Evolutionary conservation across 768 basidiomycete genomes (phyloP).

Genomic region (Peribolospora baueri): DNA sequence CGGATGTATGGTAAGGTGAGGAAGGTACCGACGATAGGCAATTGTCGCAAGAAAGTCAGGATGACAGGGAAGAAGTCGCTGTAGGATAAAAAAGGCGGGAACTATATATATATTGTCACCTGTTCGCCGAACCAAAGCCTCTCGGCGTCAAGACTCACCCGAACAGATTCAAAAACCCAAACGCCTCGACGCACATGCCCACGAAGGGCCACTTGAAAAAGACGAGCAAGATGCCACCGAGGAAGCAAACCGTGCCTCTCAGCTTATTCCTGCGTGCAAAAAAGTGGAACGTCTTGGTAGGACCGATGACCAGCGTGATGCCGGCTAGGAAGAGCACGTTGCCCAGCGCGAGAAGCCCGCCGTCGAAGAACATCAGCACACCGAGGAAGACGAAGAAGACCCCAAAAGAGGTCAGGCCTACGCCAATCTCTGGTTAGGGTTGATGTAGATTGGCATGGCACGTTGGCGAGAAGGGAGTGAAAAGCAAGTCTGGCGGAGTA

Average conservation of each 20-base stretch:
- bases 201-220: constrained; percentile 88
- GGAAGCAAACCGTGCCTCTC: constrained; percentile 64
- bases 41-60: constrained; percentile 78
- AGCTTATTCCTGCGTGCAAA: constrained; percentile 89
- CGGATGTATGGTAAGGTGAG: constrained; percentile 70
- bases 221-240: constrained; percentile 73
- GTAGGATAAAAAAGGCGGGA: constrained; percentile 4
- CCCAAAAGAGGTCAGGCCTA: constrained; percentile 87
- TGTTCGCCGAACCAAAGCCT: neutral
- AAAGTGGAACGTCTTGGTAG: constrained; percentile 92
- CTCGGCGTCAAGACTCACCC: constrained; percentile 30
- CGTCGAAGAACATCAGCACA: constrained; percentile 88
- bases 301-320: constrained; percentile 86
- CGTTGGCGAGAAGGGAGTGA: neutral
- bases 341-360: constrained; percentile 80
- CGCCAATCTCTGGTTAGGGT: constrained; percentile 53
- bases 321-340: constrained; percentile 92
- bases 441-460: neutral
- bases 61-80: constrained; percentile 99
- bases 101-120: neutral
- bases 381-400: constrained; percentile 88
- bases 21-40: constrained; percentile 71
- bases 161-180: constrained; percentile 92
- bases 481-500: neutral
- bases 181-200: constrained; percentile 77